Conservation (phyloP, 352 stramenopile species). For the Phytophthora cajani region DNA sequence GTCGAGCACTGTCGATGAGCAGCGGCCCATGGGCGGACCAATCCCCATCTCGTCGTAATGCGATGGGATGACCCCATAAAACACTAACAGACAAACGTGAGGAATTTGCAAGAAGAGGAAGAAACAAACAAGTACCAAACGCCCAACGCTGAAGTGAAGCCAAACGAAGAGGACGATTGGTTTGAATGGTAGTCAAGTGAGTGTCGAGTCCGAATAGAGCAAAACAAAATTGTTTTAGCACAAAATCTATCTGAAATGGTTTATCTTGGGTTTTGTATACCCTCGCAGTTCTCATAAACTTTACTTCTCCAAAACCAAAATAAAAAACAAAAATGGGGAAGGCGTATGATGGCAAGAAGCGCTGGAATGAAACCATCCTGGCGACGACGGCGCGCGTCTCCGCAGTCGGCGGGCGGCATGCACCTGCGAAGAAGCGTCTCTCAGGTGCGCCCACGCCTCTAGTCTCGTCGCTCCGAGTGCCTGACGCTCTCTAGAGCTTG, state of each 20-base stretch:
- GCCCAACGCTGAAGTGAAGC: conserved; percentile 11
- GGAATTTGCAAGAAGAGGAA: conserved; percentile 33
- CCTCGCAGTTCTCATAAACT: background rate
- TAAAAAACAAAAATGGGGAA: conserved; percentile 58
- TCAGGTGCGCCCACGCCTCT: conserved; percentile 44
- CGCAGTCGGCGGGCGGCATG: conserved; percentile 14
- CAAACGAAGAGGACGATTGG: conserved; percentile 9
- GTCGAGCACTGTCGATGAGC: conserved; percentile 38
- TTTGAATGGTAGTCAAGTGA: conserved; percentile 43
- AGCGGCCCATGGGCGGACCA: conserved; percentile 24
- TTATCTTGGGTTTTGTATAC: conserved; percentile 22
- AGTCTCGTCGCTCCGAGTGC: conserved; percentile 4
- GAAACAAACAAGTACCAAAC: conserved; percentile 13
- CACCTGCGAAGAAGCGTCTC: conserved; percentile 58
- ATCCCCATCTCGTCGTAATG: conserved; percentile 41
- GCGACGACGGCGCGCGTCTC: conserved; percentile 43
- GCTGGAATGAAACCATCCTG: conserved; percentile 85
- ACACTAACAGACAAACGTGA: conserved; percentile 15
- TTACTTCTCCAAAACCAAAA: background rate
- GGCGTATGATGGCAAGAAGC: conserved; percentile 83
- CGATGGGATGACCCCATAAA: conserved; percentile 7
- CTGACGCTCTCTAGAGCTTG: conserved; percentile 7
- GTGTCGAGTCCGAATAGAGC: conserved; percentile 35
- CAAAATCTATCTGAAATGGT: no score
- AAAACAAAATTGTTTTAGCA: conserved; percentile 5